Conservation (phyloP, 1,139 yeast genomes). For the Scheffersomyces titani region DNA sequence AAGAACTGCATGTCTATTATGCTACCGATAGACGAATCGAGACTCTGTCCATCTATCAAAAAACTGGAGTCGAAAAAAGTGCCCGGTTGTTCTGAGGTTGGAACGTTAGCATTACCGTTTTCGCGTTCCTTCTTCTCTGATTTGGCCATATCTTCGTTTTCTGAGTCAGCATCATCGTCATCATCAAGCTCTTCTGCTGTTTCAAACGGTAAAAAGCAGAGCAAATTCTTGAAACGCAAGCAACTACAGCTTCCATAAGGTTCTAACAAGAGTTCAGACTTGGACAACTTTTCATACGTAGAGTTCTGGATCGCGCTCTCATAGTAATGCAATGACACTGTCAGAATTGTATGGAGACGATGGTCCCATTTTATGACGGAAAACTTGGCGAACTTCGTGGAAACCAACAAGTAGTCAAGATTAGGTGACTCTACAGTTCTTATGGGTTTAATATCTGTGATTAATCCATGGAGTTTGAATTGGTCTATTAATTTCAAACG, state of each 20-base stretch:
- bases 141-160: conserved; percentile 21
- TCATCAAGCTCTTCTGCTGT: conserved; percentile 46
- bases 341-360: conserved; percentile 50
- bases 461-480: conserved; percentile 69
- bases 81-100: conserved; percentile 4
- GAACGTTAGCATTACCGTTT: conserved; percentile 8
- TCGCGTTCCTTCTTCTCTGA: conserved; percentile 9
- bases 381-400: conserved; percentile 76
- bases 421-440: conserved; percentile 51
- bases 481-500: conserved; percentile 61
- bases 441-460: conserved; percentile 58
- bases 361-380: conserved; percentile 77
- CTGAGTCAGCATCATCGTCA: conserved; percentile 34
- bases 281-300: conserved; percentile 47
- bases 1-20: conserved; percentile 71
- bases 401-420: conserved; percentile 63
- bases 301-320: conserved; percentile 63
- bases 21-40: conserved; percentile 59
- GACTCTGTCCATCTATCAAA: conserved; percentile 55
- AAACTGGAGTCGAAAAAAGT: conserved; percentile 51
- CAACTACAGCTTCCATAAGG: conserved; percentile 66
- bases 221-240: conserved; percentile 65
- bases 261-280: conserved; percentile 61
- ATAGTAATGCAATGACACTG: conserved; percentile 84
- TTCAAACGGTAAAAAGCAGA: conserved; percentile 73